Evolutionary conservation across 1,284 basidiomycete species (phyloP).

Genomic region (Ceratobasidium sp.): DNA sequence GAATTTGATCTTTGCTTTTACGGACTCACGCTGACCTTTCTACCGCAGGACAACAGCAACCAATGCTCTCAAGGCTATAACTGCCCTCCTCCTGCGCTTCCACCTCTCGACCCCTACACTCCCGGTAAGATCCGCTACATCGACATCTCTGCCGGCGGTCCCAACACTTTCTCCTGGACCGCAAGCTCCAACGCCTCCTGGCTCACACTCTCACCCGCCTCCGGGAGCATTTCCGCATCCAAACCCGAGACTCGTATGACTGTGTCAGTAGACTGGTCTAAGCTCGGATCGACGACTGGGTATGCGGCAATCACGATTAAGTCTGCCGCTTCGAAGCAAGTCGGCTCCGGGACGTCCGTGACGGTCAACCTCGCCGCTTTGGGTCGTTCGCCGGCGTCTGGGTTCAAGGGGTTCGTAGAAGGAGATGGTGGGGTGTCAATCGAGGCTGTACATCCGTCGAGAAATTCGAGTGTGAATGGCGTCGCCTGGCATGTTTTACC

Average conservation of each 20-base stretch:
- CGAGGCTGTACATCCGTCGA: constrained; percentile 71
- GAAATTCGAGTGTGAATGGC: constrained; percentile 67
- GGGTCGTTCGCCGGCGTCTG: constrained; percentile 30
- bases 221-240: constrained; percentile 66
- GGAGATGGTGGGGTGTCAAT: constrained; percentile 73
- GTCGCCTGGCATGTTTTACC: constrained; percentile 72
- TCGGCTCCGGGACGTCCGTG: constrained; percentile 35
- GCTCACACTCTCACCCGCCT: constrained; percentile 64
- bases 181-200: constrained; percentile 67
- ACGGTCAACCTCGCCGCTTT: constrained; percentile 35
- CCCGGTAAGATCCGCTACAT: constrained; percentile 68
- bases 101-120: constrained; percentile 69
- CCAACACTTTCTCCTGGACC: constrained; percentile 69
- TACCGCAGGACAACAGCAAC: constrained; percentile 52
- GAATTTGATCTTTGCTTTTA: neutral
- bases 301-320: constrained; percentile 63
- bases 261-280: constrained; percentile 71
- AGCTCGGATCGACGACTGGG: constrained; percentile 62
- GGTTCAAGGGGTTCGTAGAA: constrained; percentile 69
- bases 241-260: constrained; percentile 70
- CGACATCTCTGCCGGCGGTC: constrained; percentile 73
- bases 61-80: constrained; percentile 67
- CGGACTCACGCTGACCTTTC: constrained; percentile 1
- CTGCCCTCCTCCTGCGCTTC: constrained; percentile 65
- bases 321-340: constrained; percentile 64